Evolutionary conservation across 495 filamentous ascomycete species (phyloP).

Genomic region (Choiromyces venosus): DNA sequence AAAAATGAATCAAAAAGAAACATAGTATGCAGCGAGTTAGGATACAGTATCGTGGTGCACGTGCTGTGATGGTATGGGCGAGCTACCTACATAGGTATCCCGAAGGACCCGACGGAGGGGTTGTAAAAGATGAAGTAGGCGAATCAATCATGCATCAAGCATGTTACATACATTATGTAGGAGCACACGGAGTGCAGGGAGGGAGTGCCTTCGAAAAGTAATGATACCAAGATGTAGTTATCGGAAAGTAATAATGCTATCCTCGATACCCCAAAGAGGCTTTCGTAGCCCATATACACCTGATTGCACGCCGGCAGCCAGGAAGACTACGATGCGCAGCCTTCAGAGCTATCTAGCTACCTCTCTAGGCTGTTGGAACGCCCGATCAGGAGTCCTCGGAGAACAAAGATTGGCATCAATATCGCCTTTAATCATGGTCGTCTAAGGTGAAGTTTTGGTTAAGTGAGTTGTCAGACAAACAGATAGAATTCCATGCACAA

Average conservation of each 20-base stretch:
- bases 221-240: not conserved
- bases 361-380: not conserved
- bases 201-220: not conserved
- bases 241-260: not conserved
- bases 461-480: not conserved
- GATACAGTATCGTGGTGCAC: not conserved
- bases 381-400: not conserved
- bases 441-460: not conserved
- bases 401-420: not conserved
- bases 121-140: not conserved
- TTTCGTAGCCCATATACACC: not conserved
- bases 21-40: not conserved
- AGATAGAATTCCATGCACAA: not conserved
- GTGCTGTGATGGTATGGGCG: not conserved
- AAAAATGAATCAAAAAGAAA: not conserved
- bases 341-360: not conserved
- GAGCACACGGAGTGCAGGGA: not conserved
- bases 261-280: not conserved
- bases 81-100: not conserved
- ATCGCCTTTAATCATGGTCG: not conserved
- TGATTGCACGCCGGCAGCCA: not conserved
- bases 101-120: not conserved
- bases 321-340: not conserved
- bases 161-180: not conserved
- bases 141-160: not conserved